Conservation (phyloP, 2,329 filamentous ascomycete species). For the Plenodomus tracheiphilus region DNA sequence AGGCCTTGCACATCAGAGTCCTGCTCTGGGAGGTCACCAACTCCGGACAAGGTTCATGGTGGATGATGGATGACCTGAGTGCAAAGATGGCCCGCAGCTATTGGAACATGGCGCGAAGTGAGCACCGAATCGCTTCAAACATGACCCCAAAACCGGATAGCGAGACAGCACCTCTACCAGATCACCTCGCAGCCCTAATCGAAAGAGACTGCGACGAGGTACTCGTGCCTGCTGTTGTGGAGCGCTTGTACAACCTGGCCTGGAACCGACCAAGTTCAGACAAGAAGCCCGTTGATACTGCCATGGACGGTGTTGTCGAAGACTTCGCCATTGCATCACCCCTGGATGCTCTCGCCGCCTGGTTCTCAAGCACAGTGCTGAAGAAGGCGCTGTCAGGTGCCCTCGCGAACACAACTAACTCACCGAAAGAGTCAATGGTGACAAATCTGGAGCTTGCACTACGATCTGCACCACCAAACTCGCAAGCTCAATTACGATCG, state of each 20-base stretch:
- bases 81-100: constrained; percentile 72
- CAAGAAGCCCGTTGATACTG: constrained; percentile 66
- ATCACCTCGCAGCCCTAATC: constrained; percentile 74
- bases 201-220: constrained; percentile 82
- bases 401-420: constrained; percentile 59
- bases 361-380: constrained; percentile 79
- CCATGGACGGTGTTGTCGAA: constrained; percentile 81
- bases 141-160: constrained; percentile 45
- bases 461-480: constrained; percentile 75
- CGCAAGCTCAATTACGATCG: constrained; percentile 65
- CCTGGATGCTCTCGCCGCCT: constrained; percentile 86
- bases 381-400: constrained; percentile 69
- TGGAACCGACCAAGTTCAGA: constrained; percentile 80
- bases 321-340: constrained; percentile 84
- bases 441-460: constrained; percentile 69
- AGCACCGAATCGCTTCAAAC: constrained; percentile 55
- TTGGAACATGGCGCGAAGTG: constrained; percentile 78
- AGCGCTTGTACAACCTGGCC: constrained; percentile 85
- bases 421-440: constrained; percentile 50
- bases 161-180: constrained; percentile 69
- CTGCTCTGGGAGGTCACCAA: constrained; percentile 79
- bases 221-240: constrained; percentile 74
- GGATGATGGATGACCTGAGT: constrained; percentile 69
- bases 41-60: constrained; percentile 65
- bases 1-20: constrained; percentile 88